Conservation (phyloP, 1,284 basidiomycete species). For the Malassezia yamatoensis region DNA sequence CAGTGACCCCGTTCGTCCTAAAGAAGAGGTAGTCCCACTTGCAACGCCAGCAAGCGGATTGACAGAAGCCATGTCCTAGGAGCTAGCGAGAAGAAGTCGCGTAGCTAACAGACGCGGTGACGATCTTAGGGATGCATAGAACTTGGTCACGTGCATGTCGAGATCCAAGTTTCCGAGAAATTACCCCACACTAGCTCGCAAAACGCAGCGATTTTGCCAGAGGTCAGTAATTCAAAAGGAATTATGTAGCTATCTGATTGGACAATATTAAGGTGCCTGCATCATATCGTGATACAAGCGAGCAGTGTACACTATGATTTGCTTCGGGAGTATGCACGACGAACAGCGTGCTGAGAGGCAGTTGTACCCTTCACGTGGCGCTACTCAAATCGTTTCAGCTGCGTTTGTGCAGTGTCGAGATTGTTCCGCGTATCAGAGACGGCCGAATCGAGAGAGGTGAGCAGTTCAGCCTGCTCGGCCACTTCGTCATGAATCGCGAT, state of each 20-base stretch:
- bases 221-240: not conserved
- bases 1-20: not conserved
- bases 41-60: conserved; percentile 11
- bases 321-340: too few relatives aligned
- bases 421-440: conserved; percentile 66
- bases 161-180: not conserved
- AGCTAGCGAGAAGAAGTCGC: too few relatives aligned
- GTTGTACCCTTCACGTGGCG: too few relatives aligned
- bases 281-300: not conserved
- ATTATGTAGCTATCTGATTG: not conserved
- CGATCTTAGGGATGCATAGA: not conserved
- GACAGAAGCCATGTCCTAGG: conserved; percentile 10
- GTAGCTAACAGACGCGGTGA: not conserved
- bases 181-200: conserved; percentile 3
- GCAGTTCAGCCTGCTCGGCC: conserved; percentile 68
- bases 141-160: not conserved
- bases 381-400: conserved; percentile 53
- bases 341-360: too few relatives aligned
- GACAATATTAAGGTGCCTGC: not conserved
- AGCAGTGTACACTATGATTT: not conserved
- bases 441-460: conserved; percentile 66
- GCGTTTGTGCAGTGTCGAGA: conserved; percentile 65
- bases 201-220: not conserved
- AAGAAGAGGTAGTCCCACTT: not conserved
- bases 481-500: conserved; percentile 79